Evolutionary conservation across 2,329 filamentous ascomycete genomes (phyloP), one percentile per base, ranked within the genome.

Genomic region (Fusarium fracticaudum): DNA sequence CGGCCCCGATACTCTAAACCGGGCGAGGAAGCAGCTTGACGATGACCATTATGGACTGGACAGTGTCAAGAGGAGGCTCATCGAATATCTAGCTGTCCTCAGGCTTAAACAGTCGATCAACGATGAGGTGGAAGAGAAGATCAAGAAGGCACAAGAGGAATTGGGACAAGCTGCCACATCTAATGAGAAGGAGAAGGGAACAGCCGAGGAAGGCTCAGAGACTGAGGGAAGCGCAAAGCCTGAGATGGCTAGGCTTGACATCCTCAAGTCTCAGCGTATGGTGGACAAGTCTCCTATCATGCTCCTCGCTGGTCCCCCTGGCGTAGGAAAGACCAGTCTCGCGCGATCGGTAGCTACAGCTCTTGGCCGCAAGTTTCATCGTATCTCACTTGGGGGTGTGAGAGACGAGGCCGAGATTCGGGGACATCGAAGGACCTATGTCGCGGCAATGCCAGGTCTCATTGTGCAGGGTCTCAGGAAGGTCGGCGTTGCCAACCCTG

Each of bases 371-470:
- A 97, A 98, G 82, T 99, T 99, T 82, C 96, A 99, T 83, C 91
- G 96, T 51, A 98, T 99, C 77, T 98, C 96, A 8, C 91, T 99
- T 8, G 96, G 96, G 69, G 96, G 96, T 76, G 96, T 99, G 7
- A 89, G 96, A 62, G 96, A 99, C 79, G 96, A 99, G 82, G 96
- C 96, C 22, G 96, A 99, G 84, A 98, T 99, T 69, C 91, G 96
- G 68, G 96, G 96, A 15, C 96, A 99, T 83, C 90, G 96, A 64
- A 89, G 96, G 76, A 99, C 96, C 1, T 99, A 99, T 80, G 96
- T 99, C 67, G 96, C 96, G 29, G 96, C 96, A n/a, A 98, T 99
- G 96, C 96, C 96, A 15, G 96, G 96, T 61, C 87, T 98, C 63
- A 93, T 99, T 67, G 95, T 98, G 37, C 95, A 95, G 81, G 96